phyloP scores from a whole-genome alignment of 768 basidiomycete species.

The Lactarius trivialis region DNA sequence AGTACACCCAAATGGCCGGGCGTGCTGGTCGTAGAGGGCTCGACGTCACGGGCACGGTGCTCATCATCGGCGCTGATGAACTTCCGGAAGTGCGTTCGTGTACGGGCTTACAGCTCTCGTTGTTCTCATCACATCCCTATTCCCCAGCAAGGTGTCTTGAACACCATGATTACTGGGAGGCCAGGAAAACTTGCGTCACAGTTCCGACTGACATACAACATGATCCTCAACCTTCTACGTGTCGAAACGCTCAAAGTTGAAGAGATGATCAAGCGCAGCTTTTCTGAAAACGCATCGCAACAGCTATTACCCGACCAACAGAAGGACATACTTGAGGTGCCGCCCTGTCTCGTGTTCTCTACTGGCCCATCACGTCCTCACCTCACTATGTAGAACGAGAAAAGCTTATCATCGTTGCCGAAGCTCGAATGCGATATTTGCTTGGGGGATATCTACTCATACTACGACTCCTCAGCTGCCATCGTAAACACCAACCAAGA shows the following conservation, averaged over 20 bases:
- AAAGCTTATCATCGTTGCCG: conserved; percentile 50
- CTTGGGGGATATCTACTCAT: conserved; percentile 60
- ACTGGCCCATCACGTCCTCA: conserved; percentile 11
- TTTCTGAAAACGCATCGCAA: conserved; percentile 97
- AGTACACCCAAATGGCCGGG: conserved; percentile 99
- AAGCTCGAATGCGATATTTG: conserved; percentile 67
- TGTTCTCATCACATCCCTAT: not conserved
- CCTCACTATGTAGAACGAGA: conserved; percentile 56
- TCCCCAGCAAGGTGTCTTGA: conserved; percentile 63
- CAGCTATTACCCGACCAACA: conserved; percentile 89
- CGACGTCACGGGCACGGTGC: conserved; percentile 91
- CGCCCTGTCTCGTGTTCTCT: conserved; percentile 23
- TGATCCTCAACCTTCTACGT: conserved; percentile 94
- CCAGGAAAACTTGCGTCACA: conserved; percentile 92
- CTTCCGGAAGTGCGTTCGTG: conserved; percentile 67
- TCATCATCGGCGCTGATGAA: conserved; percentile 78
- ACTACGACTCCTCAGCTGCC: conserved; percentile 65
- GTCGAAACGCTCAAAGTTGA: conserved; percentile 95
- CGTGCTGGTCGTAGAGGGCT: conserved; percentile 94
- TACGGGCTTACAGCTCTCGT: not conserved
- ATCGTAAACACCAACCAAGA: conserved; percentile 57
- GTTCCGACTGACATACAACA: conserved; percentile 97
- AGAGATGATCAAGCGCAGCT: conserved; percentile 99
- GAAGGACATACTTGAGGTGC: conserved; percentile 74
- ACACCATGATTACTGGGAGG: conserved; percentile 89